Evolutionary conservation across 148 eudicot genomes (phyloP).

Genomic region (Cornus suecica): DNA sequence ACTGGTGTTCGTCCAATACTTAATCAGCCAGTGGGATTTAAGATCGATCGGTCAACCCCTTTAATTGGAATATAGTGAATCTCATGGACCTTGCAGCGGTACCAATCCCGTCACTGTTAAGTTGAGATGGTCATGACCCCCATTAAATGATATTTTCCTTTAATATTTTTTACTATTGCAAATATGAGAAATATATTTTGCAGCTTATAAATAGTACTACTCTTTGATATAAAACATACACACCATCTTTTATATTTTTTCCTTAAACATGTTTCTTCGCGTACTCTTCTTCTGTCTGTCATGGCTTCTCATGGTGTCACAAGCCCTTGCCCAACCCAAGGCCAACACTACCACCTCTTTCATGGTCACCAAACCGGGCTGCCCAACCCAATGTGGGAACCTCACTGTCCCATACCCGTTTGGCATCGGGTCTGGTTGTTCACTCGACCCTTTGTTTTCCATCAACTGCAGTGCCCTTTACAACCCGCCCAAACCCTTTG

Average conservation of each 20-base stretch:
- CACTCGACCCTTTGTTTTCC: constrained; percentile 12
- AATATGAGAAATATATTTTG: no score
- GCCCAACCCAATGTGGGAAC: constrained; percentile 23
- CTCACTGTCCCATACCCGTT: constrained; percentile 45
- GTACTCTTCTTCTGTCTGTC: background rate
- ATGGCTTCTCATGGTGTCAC: background rate
- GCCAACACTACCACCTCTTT: background rate
- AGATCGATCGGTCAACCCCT: no score
- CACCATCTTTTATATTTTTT: background rate
- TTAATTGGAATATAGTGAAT: no score
- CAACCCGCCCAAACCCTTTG: constrained; percentile 29
- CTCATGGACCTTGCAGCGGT: no score
- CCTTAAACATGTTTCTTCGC: background rate
- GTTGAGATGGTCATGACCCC: no score
- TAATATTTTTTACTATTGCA: no score
- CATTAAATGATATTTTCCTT: no score
- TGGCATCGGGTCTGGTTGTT: constrained; percentile 37
- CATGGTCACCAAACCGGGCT: constrained; percentile 16
- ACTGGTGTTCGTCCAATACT: no score
- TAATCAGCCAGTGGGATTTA: no score
- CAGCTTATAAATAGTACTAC: background rate
- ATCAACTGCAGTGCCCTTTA: constrained; percentile 32
- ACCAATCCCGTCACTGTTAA: no score
- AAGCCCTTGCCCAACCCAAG: background rate
- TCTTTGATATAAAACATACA: background rate